Evolutionary conservation across 331 rosid genomes (phyloP).

Genomic region (Telfairia occidentalis): DNA sequence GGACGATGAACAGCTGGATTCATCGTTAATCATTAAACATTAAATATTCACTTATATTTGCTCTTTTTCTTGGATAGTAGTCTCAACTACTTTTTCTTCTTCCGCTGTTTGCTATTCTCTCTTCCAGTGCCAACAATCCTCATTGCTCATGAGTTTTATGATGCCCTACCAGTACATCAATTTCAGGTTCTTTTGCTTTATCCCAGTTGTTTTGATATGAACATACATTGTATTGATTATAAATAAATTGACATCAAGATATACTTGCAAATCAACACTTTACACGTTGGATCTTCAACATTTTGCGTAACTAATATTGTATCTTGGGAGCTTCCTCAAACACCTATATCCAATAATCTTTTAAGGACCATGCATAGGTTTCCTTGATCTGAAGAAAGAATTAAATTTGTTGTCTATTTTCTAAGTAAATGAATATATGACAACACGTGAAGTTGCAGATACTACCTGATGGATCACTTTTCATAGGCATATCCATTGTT

Average conservation of each 20-base stretch:
- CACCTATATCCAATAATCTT: not conserved
- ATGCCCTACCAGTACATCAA: constrained; percentile 90
- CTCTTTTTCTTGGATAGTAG: not conserved
- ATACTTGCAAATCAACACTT: not conserved
- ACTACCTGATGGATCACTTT: not conserved
- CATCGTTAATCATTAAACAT: not conserved
- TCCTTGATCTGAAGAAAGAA: not conserved
- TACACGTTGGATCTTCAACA: not conserved
- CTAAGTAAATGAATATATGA: not conserved
- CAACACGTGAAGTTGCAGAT: not conserved
- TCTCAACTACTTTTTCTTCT: not conserved
- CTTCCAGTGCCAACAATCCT: constrained; percentile 66
- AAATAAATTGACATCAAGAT: not conserved
- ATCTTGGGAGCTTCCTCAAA: not conserved
- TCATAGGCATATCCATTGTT: not conserved
- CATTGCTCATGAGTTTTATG: constrained; percentile 87
- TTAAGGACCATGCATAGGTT: not conserved
- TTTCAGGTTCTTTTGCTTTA: constrained; percentile 55
- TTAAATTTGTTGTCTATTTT: not conserved
- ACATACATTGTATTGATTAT: not conserved
- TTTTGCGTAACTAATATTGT: not conserved
- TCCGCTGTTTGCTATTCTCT: not conserved
- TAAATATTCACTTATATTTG: not conserved
- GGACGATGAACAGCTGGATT: not conserved
- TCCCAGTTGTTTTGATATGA: not conserved